Conservation (phyloP, 257 asterid genomes). For the Fraxinus excelsior region DNA sequence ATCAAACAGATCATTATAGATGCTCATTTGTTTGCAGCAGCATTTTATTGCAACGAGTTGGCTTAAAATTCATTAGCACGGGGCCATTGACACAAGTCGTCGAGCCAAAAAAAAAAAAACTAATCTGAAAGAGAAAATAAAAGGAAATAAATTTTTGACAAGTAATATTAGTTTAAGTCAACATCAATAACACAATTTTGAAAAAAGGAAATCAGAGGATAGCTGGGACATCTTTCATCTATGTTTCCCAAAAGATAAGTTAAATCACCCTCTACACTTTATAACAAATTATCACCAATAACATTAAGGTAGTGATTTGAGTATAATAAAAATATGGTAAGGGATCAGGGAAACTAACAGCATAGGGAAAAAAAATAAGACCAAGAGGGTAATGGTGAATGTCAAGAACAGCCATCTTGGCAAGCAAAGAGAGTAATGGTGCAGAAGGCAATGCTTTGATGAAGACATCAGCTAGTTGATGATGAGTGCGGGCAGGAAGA, state of each 20-base stretch:
- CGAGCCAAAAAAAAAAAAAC: not conserved
- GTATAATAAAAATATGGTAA: constrained; percentile 2
- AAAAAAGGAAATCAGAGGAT: constrained; percentile 10
- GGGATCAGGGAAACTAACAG: constrained; percentile 1
- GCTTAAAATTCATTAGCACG: not conserved
- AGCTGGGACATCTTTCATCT: not conserved
- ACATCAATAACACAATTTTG: not conserved
- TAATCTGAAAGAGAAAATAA: not conserved
- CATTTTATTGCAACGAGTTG: not conserved
- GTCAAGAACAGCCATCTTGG: no score
- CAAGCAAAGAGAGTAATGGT: no score
- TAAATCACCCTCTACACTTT: not conserved
- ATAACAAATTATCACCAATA: not conserved
- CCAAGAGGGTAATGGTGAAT: not conserved
- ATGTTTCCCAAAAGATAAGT: not conserved
- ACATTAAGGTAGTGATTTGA: not conserved
- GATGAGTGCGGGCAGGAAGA: no score
- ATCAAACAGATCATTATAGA: not conserved
- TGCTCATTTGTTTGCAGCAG: not conserved
- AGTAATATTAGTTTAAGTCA: not conserved
- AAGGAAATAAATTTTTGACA: not conserved
- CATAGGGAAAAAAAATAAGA: constrained; percentile 1
- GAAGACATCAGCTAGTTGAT: no score
- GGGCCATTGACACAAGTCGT: not conserved
- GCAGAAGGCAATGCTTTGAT: no score